These are phyloP conservation scores for Excoecaria cochinchinensis DNA, from an alignment of 345 rosid species.

Conservation along the genomic window DNA sequence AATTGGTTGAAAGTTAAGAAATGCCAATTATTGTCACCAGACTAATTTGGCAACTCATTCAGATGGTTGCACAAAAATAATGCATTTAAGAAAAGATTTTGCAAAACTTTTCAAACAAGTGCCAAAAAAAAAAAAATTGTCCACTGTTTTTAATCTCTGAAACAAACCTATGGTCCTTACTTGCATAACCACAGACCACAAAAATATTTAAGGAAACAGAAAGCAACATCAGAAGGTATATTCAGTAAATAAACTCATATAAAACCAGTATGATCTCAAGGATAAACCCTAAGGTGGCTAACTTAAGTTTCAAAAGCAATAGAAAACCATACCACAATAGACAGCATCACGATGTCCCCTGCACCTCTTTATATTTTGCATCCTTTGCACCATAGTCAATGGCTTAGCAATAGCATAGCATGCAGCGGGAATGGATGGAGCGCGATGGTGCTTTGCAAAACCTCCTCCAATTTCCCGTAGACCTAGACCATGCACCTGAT, in stretches of 20 bases:
- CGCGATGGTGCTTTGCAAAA: conserved; percentile 86
- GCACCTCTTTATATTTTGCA: conserved; percentile 88
- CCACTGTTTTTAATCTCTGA: not conserved
- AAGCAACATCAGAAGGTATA: not conserved
- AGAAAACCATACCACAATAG: conserved; percentile 72
- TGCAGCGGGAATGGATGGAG: conserved; percentile 87
- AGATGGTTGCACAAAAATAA: not conserved
- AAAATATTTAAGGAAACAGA: not conserved
- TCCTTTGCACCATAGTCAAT: conserved; percentile 89
- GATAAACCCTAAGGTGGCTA: not conserved
- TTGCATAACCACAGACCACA: not conserved
- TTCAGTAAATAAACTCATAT: not conserved
- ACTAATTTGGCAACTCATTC: not conserved
- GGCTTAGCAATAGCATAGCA: conserved; percentile 95
- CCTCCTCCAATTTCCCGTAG: conserved; percentile 99
- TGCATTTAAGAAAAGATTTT: not conserved
- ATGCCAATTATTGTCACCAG: not conserved
- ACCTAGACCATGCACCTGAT: conserved; percentile 83
- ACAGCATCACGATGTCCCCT: conserved; percentile 98
- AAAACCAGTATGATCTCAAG: not conserved
- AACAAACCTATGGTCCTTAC: not conserved
- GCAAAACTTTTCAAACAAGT: not conserved
- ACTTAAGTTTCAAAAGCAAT: not conserved
- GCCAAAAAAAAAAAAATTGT: not conserved
- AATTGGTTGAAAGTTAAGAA: conserved; percentile 2